phyloP scores from a whole-genome alignment of 2,329 filamentous ascomycete species.

The Truncatella angustata region DNA sequence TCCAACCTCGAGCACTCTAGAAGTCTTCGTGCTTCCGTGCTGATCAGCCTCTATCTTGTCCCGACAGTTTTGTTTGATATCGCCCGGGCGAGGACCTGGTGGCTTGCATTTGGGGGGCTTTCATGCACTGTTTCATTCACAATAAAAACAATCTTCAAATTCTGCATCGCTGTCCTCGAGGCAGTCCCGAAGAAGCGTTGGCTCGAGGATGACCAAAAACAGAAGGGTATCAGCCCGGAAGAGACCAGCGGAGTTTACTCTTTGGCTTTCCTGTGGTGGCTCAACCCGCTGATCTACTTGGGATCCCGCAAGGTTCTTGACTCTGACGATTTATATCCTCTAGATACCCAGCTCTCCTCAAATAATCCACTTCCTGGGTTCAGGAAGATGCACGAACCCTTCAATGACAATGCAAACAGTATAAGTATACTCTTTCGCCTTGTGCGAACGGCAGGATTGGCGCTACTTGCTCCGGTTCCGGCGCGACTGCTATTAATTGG shows the following conservation, averaged over 20 bases:
- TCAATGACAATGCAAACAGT: constrained; percentile 9
- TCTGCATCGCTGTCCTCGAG: neutral
- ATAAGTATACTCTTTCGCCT: constrained; percentile 10
- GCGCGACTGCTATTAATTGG: constrained; percentile 24
- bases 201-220: constrained; percentile 11
- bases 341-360: constrained; percentile 21
- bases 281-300: constrained; percentile 30
- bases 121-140: neutral
- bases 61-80: constrained; percentile 43
- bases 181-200: neutral
- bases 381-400: constrained; percentile 12
- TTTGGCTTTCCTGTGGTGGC: constrained; percentile 31
- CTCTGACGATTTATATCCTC: constrained; percentile 31
- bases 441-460: constrained; percentile 13
- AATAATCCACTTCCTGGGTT: constrained; percentile 14
- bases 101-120: constrained; percentile 26
- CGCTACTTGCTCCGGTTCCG: constrained; percentile 21
- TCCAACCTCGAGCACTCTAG: constrained; percentile 19
- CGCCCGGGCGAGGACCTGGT: constrained; percentile 40
- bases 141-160: neutral
- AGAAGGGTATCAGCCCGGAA: constrained; percentile 30
- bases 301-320: constrained; percentile 34
- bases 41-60: constrained; percentile 40
- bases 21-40: constrained; percentile 37
- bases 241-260: constrained; percentile 33